Evolutionary conservation across 2,329 filamentous ascomycete species (phyloP).

Genomic region (Ophiostoma australiae): DNA sequence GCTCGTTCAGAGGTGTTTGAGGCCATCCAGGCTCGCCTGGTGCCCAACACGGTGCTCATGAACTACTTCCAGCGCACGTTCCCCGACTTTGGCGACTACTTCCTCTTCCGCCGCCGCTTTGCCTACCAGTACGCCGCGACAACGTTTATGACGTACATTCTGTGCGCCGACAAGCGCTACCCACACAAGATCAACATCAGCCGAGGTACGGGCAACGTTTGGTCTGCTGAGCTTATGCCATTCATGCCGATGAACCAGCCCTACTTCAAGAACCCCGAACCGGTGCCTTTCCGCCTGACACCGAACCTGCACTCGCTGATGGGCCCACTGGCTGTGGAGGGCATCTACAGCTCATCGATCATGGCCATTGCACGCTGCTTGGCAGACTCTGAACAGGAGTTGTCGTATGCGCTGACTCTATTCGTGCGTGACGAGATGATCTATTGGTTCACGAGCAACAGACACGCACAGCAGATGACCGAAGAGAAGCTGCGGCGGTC

Average conservation of each 20-base stretch:
- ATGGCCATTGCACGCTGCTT: slow-evolving; percentile 96
- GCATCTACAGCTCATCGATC: slow-evolving; percentile 88
- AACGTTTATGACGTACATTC: slow-evolving; percentile 97
- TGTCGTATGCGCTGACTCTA: slow-evolving; percentile 90
- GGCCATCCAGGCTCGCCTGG: slow-evolving; percentile 90
- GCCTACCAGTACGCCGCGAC: slow-evolving; percentile 91
- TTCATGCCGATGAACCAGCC: slow-evolving; percentile 80
- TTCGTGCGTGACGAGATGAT: slow-evolving; percentile 98
- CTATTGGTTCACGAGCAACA: slow-evolving; percentile 83
- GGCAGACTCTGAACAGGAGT: slow-evolving; percentile 79
- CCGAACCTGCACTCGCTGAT: slow-evolving; percentile 94
- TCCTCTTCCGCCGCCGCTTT: slow-evolving; percentile 96
- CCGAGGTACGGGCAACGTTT: slow-evolving; percentile 82
- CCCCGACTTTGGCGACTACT: slow-evolving; percentile 88
- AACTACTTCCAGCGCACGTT: slow-evolving; percentile 88
- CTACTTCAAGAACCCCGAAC: slow-evolving; percentile 90
- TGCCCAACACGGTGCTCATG: slow-evolving; percentile 73
- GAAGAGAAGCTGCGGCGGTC: slow-evolving; percentile 64
- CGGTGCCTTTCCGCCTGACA: slow-evolving; percentile 93
- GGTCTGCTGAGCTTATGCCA: slow-evolving; percentile 91
- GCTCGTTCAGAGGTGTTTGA: slow-evolving; percentile 87
- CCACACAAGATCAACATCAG: slow-evolving; percentile 94
- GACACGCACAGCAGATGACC: slow-evolving; percentile 56
- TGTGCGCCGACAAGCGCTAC: slow-evolving; percentile 94
- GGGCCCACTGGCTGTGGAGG: slow-evolving; percentile 92